Base-by-base conservation (phyloP, 192 early-diverging fungal species). In the Ramicandelaber brevisporus region DNA sequence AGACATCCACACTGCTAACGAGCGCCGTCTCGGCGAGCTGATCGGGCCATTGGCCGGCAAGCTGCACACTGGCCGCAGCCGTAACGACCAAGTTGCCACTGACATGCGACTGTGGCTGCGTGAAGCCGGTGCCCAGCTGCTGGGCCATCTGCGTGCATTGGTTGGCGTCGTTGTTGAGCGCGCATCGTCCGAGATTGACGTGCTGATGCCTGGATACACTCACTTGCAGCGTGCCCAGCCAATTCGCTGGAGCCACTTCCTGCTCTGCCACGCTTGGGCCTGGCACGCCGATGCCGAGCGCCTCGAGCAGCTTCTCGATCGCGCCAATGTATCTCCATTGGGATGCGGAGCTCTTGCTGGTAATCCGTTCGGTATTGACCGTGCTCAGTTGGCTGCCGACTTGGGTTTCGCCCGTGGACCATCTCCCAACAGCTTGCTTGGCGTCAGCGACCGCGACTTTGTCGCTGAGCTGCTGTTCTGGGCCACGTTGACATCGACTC, bases 201-300 rank as follows among this genome's bases (percentile, higher is more conserved):
- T 87, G n/a, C 40, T 98, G 31, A 89, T 98, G 83, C 92, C 92
- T 20, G 92, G 92, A 0, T 98, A 93, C 59, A 98, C 92, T n/a
- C 92, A 98, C 48, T 40, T 98, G 43, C 92, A 86, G 69, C 60
- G 87, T 11, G 92, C 88, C 3, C 92, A 98, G 59, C 92, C 92
- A 4, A 92, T 98, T 36, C 75, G 87, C 20, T 98, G 92, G 92
- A 73, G 70, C 14, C 92, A 98, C 38, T 69, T 73, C 27, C 58
- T 98, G 22, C 48, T 98, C 17, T 63, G 69, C 31, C 77, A 92
- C 49, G 92, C 88, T 5, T 93, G 77, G 68, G 59, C 53, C 34
- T 87, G 73, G 65, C 71, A 88, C 40, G 65, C 74, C 7, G 88
- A 98, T 51, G 67, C 76, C 4, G 61, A 74, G 38, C 75, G 87